phyloP scores from a whole-genome alignment of 129 eudicot species.

The Flaveria linearis region DNA sequence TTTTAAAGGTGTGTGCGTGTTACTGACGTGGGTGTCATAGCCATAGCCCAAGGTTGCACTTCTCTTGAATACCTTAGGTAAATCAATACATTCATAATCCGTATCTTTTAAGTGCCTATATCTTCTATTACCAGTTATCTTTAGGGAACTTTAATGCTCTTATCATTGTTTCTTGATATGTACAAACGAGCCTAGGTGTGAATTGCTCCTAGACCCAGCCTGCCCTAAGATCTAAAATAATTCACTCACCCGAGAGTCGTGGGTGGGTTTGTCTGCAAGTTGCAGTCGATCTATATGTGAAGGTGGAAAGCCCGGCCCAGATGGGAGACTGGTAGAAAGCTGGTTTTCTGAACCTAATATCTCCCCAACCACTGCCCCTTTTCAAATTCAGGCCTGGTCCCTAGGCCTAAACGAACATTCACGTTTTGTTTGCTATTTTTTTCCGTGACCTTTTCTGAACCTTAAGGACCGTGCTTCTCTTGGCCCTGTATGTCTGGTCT shows the following conservation, averaged over 20 bases:
- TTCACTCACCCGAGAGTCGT: background rate
- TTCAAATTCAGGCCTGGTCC: no score
- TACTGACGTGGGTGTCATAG: conserved; percentile 78
- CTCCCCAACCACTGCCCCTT: background rate
- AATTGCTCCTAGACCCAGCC: background rate
- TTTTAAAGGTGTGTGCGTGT: conserved; percentile 76
- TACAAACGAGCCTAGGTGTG: background rate
- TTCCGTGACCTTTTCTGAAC: background rate
- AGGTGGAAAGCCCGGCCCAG: background rate
- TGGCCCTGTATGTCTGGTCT: background rate
- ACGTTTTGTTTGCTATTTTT: background rate
- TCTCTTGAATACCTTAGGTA: conserved; percentile 88
- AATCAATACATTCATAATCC: conserved; percentile 1
- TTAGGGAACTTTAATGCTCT: background rate
- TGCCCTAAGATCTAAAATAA: background rate
- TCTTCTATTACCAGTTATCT: background rate
- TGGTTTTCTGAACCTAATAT: background rate
- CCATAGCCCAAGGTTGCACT: conserved; percentile 83
- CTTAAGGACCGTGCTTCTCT: background rate
- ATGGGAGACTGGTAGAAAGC: no score
- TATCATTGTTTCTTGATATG: background rate
- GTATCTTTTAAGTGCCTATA: conserved; percentile 7
- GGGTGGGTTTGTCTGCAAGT: background rate
- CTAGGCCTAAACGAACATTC: background rate
- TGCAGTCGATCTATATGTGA: background rate